Conservation (phyloP, 352 stramenopile species). For the Pythium rhizo-oryzae region DNA sequence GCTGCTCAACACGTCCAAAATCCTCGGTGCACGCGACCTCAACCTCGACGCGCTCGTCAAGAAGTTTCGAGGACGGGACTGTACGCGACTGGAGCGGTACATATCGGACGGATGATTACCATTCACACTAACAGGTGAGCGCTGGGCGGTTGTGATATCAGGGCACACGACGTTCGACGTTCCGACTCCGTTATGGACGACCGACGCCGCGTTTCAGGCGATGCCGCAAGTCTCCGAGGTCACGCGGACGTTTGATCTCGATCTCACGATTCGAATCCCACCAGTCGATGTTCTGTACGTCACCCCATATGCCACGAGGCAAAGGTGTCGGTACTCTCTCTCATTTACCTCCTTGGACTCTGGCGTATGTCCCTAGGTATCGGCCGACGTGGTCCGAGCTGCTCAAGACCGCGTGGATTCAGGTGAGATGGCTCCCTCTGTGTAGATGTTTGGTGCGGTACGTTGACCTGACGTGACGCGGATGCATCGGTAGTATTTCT, state of each 20-base stretch:
- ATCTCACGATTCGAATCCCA: constrained; percentile 50
- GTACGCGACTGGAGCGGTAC: constrained; percentile 30
- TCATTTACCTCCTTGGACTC: not conserved
- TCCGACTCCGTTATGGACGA: constrained; percentile 46
- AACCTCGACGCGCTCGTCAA: constrained; percentile 40
- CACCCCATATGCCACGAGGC: not conserved
- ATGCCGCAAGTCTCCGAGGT: not conserved
- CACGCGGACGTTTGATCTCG: constrained; percentile 36
- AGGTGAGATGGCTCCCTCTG: constrained; percentile 33
- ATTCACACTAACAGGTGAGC: not conserved
- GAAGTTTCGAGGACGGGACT: constrained; percentile 48
- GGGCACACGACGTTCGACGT: constrained; percentile 43
- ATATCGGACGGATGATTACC: not conserved
- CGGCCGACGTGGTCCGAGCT: constrained; percentile 58
- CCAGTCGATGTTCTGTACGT: constrained; percentile 35
- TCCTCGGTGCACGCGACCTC: constrained; percentile 40
- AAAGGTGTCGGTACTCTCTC: too few species aligned
- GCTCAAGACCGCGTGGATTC: constrained; percentile 68
- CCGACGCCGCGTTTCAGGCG: constrained; percentile 23
- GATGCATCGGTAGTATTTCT: constrained; percentile 22
- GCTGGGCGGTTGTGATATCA: constrained; percentile 7
- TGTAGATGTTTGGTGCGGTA: not conserved
- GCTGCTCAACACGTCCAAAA: constrained; percentile 46
- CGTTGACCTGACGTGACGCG: too few species aligned
- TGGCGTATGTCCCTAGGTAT: constrained; percentile 39